phyloP scores from a whole-genome alignment of 305 asterid genomes.

The Solanum hybrid region DNA sequence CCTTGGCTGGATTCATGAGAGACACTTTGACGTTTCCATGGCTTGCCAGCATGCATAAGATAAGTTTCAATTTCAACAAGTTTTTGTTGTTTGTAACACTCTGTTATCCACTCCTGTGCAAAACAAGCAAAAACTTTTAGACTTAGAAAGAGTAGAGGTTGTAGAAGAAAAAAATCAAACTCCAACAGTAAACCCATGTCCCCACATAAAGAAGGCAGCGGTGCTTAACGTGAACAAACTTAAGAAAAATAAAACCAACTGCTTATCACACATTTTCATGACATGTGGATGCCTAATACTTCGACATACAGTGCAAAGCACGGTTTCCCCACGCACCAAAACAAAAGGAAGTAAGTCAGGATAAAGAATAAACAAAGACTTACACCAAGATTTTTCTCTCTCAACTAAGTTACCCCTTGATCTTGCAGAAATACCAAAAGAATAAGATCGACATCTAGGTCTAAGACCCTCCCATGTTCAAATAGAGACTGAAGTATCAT shows the following conservation, averaged over 20 bases:
- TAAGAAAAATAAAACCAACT: background rate
- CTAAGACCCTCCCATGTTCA: background rate
- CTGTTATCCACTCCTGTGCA: conserved; percentile 79
- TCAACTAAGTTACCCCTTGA: background rate
- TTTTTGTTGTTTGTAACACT: conserved; percentile 53
- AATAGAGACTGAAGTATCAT: background rate
- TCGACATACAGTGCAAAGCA: background rate
- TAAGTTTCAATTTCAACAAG: conserved; percentile 70
- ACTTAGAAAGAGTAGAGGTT: background rate
- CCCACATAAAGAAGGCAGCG: background rate
- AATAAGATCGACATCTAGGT: background rate
- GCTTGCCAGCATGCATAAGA: conserved; percentile 85
- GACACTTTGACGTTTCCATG: conserved; percentile 55
- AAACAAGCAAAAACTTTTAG: conserved; percentile 4
- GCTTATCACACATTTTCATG: background rate
- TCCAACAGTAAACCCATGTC: background rate
- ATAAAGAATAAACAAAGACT: background rate
- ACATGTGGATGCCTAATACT: background rate
- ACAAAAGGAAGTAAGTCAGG: background rate
- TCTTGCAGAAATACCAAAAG: background rate
- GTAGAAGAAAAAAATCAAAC: background rate
- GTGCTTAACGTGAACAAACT: background rate
- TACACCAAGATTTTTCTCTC: background rate
- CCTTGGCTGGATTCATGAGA: conserved; percentile 46
- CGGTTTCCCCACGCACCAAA: background rate